Evolutionary conservation across 2,329 filamentous ascomycete genomes (phyloP).

Genomic region (Rhinocladiella similis): DNA sequence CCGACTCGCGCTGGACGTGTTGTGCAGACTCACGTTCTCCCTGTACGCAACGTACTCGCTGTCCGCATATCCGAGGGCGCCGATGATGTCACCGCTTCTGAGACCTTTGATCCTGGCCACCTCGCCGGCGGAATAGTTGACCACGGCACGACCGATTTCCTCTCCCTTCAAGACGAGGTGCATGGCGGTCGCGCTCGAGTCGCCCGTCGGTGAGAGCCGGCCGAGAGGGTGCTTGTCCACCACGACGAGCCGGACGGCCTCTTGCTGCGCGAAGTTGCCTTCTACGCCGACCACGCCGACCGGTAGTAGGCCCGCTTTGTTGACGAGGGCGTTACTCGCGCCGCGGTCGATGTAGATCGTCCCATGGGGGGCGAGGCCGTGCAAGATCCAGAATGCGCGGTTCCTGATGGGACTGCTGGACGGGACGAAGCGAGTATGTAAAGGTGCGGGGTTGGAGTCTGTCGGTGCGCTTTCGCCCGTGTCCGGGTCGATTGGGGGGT

Average conservation of each 20-base stretch:
- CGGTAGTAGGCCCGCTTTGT: conserved; percentile 84
- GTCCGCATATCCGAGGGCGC: conserved; percentile 84
- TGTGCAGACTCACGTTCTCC: conserved; percentile 75
- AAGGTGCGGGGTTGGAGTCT: conserved; percentile 41
- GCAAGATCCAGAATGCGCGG: conserved; percentile 94
- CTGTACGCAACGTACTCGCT: conserved; percentile 90
- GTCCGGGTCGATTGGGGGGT: conserved; percentile 48
- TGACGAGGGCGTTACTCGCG: conserved; percentile 74
- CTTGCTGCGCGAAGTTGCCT: conserved; percentile 85
- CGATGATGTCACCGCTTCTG: conserved; percentile 77
- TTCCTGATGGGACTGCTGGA: conserved; percentile 83
- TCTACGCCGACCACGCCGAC: conserved; percentile 89
- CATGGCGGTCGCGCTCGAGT: conserved; percentile 18
- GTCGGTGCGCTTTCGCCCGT: not conserved
- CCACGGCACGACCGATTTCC: conserved; percentile 84
- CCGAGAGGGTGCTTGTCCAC: conserved; percentile 58
- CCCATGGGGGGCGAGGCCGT: conserved; percentile 86
- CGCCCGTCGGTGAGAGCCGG: conserved; percentile 35
- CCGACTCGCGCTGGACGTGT: conserved; percentile 18
- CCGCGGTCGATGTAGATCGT: conserved; percentile 92
- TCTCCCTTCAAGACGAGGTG: conserved; percentile 41
- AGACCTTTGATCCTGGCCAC: conserved; percentile 81
- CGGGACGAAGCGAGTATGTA: conserved; percentile 92
- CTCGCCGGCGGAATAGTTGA: conserved; percentile 88
- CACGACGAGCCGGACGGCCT: conserved; percentile 83